phyloP scores from a whole-genome alignment of 306 rosid species.

The Trifolium pratense region DNA sequence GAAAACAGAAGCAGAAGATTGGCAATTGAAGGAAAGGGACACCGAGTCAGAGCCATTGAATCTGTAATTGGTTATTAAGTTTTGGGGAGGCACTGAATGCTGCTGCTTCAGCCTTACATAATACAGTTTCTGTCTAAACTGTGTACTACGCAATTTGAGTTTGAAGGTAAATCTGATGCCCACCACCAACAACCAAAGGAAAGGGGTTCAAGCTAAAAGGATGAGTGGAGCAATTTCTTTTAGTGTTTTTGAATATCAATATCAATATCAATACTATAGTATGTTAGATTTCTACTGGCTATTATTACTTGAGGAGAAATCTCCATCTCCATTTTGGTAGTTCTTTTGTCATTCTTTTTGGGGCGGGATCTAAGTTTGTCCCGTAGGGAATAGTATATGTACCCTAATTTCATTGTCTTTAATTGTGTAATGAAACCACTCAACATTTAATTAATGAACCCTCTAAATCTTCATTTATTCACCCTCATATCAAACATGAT shows the following conservation, averaged over 20 bases:
- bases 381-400: slow-evolving; percentile 49
- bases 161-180: slow-evolving; percentile 52
- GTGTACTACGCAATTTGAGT: slow-evolving; percentile 41
- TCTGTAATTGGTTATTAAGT: slow-evolving; percentile 53
- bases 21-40: slow-evolving; percentile 82
- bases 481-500: neutral
- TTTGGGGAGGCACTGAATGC: slow-evolving; percentile 45
- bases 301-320: slow-evolving; percentile 52
- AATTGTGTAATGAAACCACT: slow-evolving; percentile 45
- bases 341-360: slow-evolving; percentile 65
- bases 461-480: slow-evolving; percentile 28
- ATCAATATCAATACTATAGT: slow-evolving; percentile 43
- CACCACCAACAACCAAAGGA: slow-evolving; percentile 39
- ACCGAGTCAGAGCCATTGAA: slow-evolving; percentile 80
- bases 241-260: slow-evolving; percentile 51
- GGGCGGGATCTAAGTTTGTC: slow-evolving; percentile 48
- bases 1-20: slow-evolving; percentile 71
- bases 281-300: slow-evolving; percentile 53
- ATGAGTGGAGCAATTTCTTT: slow-evolving; percentile 38
- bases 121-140: slow-evolving; percentile 44
- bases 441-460: slow-evolving; percentile 42
- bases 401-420: slow-evolving; percentile 37
- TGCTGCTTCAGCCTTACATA: slow-evolving; percentile 44
- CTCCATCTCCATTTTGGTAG: slow-evolving; percentile 65
- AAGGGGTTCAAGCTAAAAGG: slow-evolving; percentile 40